Evolutionary conservation across 2,329 filamentous ascomycete species (phyloP).

Genomic region (Claviceps cyperi): DNA sequence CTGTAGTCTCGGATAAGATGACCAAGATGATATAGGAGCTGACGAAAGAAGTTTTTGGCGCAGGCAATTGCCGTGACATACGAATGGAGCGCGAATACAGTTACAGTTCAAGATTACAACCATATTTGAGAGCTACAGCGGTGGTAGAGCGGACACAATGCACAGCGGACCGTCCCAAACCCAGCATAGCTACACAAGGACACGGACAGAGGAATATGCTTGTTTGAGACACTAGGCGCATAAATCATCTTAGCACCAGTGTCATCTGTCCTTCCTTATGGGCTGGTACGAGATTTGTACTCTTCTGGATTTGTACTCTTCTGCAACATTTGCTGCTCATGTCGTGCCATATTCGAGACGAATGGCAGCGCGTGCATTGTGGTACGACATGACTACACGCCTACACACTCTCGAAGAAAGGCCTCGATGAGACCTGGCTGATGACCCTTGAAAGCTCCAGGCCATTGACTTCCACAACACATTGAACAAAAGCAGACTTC

Average conservation of each 20-base stretch:
- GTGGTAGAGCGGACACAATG: not conserved
- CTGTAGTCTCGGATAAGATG: not conserved
- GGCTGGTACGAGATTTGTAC: not conserved
- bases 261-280: not conserved
- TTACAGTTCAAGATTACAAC: conserved; percentile 1
- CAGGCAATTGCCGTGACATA: conserved; percentile 4
- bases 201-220: not conserved
- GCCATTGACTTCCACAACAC: not conserved
- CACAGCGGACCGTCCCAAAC: not conserved
- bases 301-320: not conserved
- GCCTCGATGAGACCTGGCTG: not conserved
- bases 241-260: not conserved
- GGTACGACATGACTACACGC: not conserved
- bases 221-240: not conserved
- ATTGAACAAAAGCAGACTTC: not conserved
- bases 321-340: not conserved
- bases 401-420: not conserved
- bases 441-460: not conserved
- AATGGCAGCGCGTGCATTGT: not conserved
- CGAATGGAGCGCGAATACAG: conserved; percentile 6
- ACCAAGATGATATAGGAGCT: not conserved
- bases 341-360: not conserved
- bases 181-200: not conserved
- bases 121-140: not conserved
- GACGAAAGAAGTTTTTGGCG: not conserved